These are phyloP conservation scores for Xylaria castorea DNA, from an alignment of 495 filamentous ascomycete species.

Conservation along the genomic window DNA sequence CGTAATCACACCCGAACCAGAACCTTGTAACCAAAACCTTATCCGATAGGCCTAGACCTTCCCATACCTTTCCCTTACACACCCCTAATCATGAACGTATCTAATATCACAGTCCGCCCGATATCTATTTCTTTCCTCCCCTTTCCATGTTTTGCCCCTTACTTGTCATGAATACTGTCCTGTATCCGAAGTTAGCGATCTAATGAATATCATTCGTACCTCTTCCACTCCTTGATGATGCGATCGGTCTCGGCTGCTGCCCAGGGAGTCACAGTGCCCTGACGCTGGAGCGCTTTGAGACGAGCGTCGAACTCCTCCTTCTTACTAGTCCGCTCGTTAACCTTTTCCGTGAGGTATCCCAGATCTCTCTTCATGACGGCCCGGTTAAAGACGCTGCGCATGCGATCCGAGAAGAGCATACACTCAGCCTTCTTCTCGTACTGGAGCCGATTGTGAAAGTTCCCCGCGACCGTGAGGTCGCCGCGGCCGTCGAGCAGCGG, in stretches of 20 bases:
- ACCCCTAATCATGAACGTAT: not conserved
- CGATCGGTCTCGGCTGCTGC: slow-evolving; percentile 56
- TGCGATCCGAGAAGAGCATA: slow-evolving; percentile 77
- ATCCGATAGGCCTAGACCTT: not conserved
- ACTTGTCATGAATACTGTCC: not conserved
- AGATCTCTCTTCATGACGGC: slow-evolving; percentile 67
- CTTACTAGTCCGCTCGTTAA: slow-evolving; percentile 52
- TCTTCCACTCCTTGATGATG: slow-evolving; percentile 61
- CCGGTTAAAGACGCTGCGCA: slow-evolving; percentile 68
- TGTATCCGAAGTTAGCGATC: not conserved
- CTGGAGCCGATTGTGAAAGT: slow-evolving; percentile 61
- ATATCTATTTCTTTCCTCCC: not conserved
- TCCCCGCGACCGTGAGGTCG: slow-evolving; percentile 59
- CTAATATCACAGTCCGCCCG: not conserved
- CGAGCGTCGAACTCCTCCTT: slow-evolving; percentile 41
- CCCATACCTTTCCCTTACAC: not conserved
- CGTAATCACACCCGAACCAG: not conserved
- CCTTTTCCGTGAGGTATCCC: slow-evolving; percentile 56
- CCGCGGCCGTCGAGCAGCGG: slow-evolving; percentile 57
- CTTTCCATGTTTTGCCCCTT: not conserved
- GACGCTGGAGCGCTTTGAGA: slow-evolving; percentile 44
- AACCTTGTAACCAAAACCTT: slow-evolving; percentile 16
- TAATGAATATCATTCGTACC: slow-evolving; percentile 54
- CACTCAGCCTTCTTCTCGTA: slow-evolving; percentile 62
- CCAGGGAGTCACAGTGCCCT: slow-evolving; percentile 53